Conservation (phyloP, 2,329 filamentous ascomycete genomes). For the Zasmidium angulare region DNA sequence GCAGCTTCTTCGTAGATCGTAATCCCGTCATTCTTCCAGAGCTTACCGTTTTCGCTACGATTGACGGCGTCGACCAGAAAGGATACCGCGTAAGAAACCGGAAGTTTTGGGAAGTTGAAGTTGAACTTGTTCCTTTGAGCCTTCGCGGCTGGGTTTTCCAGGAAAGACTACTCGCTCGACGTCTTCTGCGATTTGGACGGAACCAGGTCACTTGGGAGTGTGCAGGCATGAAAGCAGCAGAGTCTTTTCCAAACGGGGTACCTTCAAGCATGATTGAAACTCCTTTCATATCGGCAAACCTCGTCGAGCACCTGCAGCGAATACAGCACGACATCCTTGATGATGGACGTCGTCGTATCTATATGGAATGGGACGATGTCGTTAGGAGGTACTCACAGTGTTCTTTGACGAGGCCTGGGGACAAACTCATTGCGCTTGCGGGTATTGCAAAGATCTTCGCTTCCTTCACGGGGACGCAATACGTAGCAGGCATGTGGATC, state of each 20-base stretch:
- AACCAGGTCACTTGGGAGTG: conserved; percentile 4
- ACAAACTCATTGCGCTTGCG: not conserved
- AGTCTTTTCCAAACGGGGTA: not conserved
- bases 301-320: not conserved
- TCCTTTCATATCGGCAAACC: no score
- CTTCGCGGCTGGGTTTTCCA: conserved; percentile 1
- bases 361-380: not conserved
- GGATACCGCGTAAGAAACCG: not conserved
- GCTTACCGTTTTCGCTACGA: not conserved
- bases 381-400: not conserved
- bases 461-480: not conserved
- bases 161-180: not conserved
- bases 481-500: not conserved
- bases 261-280: not conserved
- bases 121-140: not conserved
- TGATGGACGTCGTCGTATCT: not conserved
- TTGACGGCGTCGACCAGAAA: not conserved
- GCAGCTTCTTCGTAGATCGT: not conserved
- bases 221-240: not conserved
- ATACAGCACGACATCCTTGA: not conserved
- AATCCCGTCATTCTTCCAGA: not conserved
- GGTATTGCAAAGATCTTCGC: not conserved
- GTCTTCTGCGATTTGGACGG: not conserved
- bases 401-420: not conserved
- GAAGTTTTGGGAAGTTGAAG: not conserved